These are phyloP conservation scores for Secale cereale DNA, from an alignment of 176 grass and related monocot genomes.

Conservation along the genomic window DNA sequence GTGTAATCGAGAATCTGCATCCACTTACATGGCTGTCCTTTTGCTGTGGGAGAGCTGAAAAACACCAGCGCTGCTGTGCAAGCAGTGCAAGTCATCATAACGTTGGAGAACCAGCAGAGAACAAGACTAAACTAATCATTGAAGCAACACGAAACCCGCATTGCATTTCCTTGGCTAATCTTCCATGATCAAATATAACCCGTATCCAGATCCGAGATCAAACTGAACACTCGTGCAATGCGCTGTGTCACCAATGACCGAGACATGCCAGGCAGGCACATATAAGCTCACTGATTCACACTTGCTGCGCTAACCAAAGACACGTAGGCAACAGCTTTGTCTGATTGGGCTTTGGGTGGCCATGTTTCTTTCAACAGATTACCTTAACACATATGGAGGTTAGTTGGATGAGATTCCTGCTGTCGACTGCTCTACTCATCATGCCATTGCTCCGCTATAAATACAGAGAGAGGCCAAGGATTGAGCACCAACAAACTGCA, in stretches of 20 bases:
- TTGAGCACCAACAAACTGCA: constrained; percentile 27
- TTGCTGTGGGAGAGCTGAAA: too few species aligned
- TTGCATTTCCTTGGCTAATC: not conserved
- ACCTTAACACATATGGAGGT: constrained; percentile 1
- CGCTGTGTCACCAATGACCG: constrained; percentile 19
- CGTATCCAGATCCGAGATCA: not conserved
- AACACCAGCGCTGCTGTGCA: not conserved
- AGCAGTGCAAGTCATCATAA: not conserved
- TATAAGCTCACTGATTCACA: not conserved
- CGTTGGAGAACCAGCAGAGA: not conserved
- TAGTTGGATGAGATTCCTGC: constrained; percentile 24
- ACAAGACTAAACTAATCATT: constrained; percentile 6
- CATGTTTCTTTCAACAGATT: constrained; percentile 13
- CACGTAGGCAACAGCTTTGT: not conserved
- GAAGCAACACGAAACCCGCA: not conserved
- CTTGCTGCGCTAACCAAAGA: constrained; percentile 4
- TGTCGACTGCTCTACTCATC: constrained; percentile 14
- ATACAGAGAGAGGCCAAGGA: constrained; percentile 1
- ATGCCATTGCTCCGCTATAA: constrained; percentile 3
- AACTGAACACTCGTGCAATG: constrained; percentile 3
- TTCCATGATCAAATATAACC: not conserved
- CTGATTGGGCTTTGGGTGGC: not conserved
- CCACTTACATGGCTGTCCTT: too few species aligned
- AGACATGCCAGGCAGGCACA: constrained; percentile 30
- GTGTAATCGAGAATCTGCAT: not conserved